These are phyloP conservation scores for Aureobasidium vineae DNA, from an alignment of 2,329 filamentous ascomycete species.

Conservation along the genomic window DNA sequence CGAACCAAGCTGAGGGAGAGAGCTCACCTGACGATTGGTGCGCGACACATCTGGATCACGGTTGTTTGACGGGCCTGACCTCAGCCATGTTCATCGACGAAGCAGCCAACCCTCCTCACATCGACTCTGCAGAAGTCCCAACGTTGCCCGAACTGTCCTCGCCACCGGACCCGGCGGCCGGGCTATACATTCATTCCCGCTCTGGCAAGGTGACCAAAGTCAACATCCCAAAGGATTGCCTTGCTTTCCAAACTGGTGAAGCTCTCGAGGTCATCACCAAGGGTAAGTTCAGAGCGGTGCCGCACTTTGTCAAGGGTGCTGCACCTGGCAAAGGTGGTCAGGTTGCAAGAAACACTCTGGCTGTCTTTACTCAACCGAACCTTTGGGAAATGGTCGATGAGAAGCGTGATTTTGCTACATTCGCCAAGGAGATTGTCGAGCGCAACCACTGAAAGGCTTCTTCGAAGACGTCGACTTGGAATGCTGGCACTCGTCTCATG, in stretches of 20 bases:
- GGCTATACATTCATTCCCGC: conserved; percentile 91
- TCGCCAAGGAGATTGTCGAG: conserved; percentile 58
- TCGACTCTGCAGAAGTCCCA: conserved; percentile 32
- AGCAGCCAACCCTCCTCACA: conserved; percentile 41
- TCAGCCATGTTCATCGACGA: conserved; percentile 97
- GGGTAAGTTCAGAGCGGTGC: conserved; percentile 91
- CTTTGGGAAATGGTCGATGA: conserved; percentile 74
- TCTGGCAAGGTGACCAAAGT: conserved; percentile 83
- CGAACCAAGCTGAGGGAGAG: conserved; percentile 40
- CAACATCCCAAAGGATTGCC: conserved; percentile 82
- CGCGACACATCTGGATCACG: conserved; percentile 84
- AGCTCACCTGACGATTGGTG: conserved; percentile 77
- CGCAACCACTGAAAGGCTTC: conserved; percentile 42
- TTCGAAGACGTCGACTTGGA: not conserved
- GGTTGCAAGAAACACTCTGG: conserved; percentile 72
- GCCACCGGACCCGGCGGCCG: conserved; percentile 80
- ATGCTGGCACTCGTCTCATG: not conserved
- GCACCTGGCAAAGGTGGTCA: conserved; percentile 51
- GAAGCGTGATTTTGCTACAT: conserved; percentile 70
- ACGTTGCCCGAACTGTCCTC: conserved; percentile 67
- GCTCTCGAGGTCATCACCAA: conserved; percentile 84
- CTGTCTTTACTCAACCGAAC: conserved; percentile 96
- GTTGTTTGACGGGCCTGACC: conserved; percentile 89
- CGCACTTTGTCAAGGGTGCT: conserved; percentile 87
- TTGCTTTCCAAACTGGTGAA: conserved; percentile 95